A percentile compares a stretch with the other conserved stretches of the same genome.
Conservation (phyloP, 1,284 basidiomycete genomes). For the Leccinum angustisporum region DNA sequence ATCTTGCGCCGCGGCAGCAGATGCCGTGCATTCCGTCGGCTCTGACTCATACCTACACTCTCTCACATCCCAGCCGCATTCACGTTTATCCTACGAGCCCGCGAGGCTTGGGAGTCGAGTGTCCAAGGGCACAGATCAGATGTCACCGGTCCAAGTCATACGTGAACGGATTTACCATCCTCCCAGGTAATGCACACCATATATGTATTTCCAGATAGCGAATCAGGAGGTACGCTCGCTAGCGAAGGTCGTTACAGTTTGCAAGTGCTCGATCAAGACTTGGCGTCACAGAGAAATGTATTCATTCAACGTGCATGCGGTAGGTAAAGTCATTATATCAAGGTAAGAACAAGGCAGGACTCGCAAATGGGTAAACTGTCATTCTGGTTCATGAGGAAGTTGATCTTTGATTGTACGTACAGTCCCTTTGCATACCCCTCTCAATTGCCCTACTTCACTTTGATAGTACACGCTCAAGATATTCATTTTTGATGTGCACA, state of each 20-base stretch:
- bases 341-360: background rate
- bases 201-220: too few species aligned
- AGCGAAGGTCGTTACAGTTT: background rate
- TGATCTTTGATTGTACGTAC: too few species aligned
- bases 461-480: background rate
- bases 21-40: too few species aligned
- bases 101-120: too few species aligned
- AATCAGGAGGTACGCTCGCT: background rate
- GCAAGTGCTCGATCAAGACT: background rate
- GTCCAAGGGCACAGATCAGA: too few species aligned
- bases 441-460: too few species aligned
- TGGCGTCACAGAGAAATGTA: background rate
- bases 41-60: too few species aligned
- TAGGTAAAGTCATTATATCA: background rate
- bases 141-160: too few species aligned
- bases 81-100: too few species aligned
- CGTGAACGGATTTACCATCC: background rate
- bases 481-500: background rate
- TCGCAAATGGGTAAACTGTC: background rate
- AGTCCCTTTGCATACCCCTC: conserved; percentile 29
- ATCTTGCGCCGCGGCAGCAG: too few species aligned
- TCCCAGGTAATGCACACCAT: background rate
- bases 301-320: background rate
- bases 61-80: too few species aligned
- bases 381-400: too few species aligned